These are phyloP conservation scores for Penicillium soppii DNA, from an alignment of 495 filamentous ascomycete species.

Conservation along the genomic window DNA sequence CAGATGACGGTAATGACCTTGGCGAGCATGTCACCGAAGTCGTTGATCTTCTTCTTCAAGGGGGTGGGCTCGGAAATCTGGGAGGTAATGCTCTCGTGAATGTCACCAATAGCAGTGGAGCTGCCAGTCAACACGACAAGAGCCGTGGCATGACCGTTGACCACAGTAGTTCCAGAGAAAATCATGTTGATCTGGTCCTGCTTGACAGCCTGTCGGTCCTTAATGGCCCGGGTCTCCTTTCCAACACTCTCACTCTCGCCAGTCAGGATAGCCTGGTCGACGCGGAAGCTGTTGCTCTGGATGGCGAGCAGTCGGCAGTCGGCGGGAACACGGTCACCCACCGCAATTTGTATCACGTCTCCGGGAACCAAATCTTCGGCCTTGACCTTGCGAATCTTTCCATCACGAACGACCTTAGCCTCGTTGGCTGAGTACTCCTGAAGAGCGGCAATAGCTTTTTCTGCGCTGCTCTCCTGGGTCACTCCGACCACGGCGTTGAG, in stretches of 20 bases:
- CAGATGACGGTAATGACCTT: slow-evolving; percentile 99
- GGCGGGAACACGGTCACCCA: slow-evolving; percentile 95
- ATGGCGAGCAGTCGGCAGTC: slow-evolving; percentile 90
- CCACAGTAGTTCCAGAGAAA: slow-evolving; percentile 97
- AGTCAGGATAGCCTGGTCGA: slow-evolving; percentile 97
- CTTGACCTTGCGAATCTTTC: slow-evolving; percentile 72
- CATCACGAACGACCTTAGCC: slow-evolving; percentile 85
- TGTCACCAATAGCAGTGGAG: slow-evolving; percentile 95
- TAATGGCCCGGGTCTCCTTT: slow-evolving; percentile 70
- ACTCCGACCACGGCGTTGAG: slow-evolving; percentile 97
- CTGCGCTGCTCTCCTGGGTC: slow-evolving; percentile 96
- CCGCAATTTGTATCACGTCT: slow-evolving; percentile 83
- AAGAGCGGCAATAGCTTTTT: slow-evolving; percentile 96
- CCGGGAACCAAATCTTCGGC: slow-evolving; percentile 96
- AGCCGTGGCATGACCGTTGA: slow-evolving; percentile 90
- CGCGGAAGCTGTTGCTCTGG: slow-evolving; percentile 92
- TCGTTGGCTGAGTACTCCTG: slow-evolving; percentile 99
- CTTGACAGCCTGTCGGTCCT: slow-evolving; percentile 84
- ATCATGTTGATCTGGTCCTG: slow-evolving; percentile 98
- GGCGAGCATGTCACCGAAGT: slow-evolving; percentile 94
- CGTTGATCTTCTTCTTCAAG: slow-evolving; percentile 96
- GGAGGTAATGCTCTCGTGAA: slow-evolving; percentile 96
- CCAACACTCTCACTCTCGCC: slow-evolving; percentile 97
- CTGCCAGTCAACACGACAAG: slow-evolving; percentile 89
- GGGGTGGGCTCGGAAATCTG: slow-evolving; percentile 98